Percentiles rank a stretch among this genome's conserved stretches.
These are phyloP conservation scores for Russula dissimulans DNA, from an alignment of 768 basidiomycete species.

Conservation along the genomic window DNA sequence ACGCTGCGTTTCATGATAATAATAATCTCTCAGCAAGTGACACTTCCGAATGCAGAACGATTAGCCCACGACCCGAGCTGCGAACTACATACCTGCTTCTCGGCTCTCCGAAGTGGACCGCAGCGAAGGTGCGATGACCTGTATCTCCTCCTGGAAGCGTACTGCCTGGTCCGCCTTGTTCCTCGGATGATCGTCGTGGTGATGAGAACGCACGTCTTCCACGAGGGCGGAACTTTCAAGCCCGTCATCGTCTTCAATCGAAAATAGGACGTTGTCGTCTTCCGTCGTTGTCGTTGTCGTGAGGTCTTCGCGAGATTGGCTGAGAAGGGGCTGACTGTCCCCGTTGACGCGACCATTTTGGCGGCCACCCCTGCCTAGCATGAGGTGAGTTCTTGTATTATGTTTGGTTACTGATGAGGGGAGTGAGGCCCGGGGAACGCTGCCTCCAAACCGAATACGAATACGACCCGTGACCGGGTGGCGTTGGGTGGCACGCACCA, in stretches of 20 bases:
- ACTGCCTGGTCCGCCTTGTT: slow-evolving; percentile 30
- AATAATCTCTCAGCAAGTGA: neutral
- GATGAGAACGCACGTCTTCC: slow-evolving; percentile 4
- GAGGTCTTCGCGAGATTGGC: slow-evolving; percentile 30
- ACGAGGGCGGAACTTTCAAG: slow-evolving; percentile 28
- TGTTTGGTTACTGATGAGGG: neutral
- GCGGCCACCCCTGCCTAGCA: slow-evolving; percentile 14
- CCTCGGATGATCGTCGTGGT: neutral
- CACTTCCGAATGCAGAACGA: no score
- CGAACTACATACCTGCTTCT: slow-evolving; percentile 57
- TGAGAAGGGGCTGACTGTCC: slow-evolving; percentile 51
- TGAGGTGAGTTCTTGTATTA: neutral
- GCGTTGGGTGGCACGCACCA: no score
- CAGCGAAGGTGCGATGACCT: slow-evolving; percentile 57
- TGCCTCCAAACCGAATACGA: no score
- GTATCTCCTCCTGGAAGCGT: slow-evolving; percentile 59
- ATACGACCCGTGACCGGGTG: no score
- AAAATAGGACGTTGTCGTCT: slow-evolving; percentile 38
- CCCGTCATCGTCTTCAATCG: slow-evolving; percentile 36
- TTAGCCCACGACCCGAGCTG: no score
- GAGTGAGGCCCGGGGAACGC: no score
- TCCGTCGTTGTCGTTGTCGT: slow-evolving; percentile 21
- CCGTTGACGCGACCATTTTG: slow-evolving; percentile 27
- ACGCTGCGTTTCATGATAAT: slow-evolving; percentile 42
- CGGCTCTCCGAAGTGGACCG: slow-evolving; percentile 69